A percentile compares a stretch with the other conserved stretches of the same genome.
These are phyloP conservation scores for Crithidia expoeki DNA, from an alignment of 208 protist species.

Conservation along the genomic window DNA sequence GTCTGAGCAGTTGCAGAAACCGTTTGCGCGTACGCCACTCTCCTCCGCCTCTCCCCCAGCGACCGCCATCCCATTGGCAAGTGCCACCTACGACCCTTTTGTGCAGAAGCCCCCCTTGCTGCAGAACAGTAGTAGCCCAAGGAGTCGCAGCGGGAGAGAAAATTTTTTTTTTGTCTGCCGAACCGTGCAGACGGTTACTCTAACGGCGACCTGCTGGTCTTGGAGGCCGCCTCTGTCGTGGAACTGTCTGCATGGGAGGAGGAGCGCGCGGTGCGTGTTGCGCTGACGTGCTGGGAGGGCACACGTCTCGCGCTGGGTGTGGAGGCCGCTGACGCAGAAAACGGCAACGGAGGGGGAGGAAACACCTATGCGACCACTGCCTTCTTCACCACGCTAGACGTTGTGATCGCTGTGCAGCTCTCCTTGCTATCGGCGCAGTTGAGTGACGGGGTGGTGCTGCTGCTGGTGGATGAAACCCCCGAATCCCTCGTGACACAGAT, in stretches of 20 bases:
- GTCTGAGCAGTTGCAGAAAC: neutral
- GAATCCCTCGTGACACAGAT: constrained; percentile 27
- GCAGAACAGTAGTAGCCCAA: too few species aligned
- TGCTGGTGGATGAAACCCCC: constrained; percentile 39
- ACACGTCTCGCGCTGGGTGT: constrained; percentile 31
- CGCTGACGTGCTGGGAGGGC: constrained; percentile 43
- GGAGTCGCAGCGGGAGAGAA: neutral
- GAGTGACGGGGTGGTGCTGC: constrained; percentile 33
- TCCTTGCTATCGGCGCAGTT: constrained; percentile 47
- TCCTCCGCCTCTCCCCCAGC: neutral
- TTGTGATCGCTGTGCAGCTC: constrained; percentile 39
- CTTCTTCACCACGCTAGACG: constrained; percentile 49
- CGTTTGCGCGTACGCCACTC: neutral
- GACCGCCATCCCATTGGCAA: neutral
- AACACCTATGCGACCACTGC: constrained; percentile 2
- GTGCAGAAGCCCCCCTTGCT: too few species aligned
- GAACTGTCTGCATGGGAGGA: constrained; percentile 27
- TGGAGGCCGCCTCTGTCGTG: neutral
- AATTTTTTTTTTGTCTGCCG: too few species aligned
- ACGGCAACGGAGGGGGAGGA: neutral
- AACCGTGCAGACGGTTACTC: too few species aligned
- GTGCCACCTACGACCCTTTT: neutral
- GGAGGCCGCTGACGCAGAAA: neutral
- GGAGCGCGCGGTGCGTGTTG: constrained; percentile 23
- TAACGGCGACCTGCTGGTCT: too few species aligned